phyloP scores from a whole-genome alignment of 2,329 filamentous ascomycete genomes.

The Colletotrichum magnum region DNA sequence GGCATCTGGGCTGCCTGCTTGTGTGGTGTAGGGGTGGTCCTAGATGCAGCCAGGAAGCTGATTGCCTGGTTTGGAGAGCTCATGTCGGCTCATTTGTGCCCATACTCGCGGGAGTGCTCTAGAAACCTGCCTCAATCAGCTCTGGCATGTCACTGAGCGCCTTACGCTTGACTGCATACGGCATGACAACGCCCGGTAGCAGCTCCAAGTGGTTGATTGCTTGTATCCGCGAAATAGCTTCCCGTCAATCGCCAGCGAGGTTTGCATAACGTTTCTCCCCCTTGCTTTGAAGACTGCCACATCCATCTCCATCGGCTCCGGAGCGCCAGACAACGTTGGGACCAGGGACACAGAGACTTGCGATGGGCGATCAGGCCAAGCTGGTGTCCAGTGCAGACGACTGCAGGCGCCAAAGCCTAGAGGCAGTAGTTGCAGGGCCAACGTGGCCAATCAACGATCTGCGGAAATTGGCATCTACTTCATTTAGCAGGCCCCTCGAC shows the following conservation, averaged over 20 bases:
- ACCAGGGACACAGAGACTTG: constrained; percentile 16
- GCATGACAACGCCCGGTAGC: background rate
- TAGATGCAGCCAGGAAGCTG: constrained; percentile 30
- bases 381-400: constrained; percentile 18
- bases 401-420: constrained; percentile 16
- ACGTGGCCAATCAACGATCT: constrained; percentile 36
- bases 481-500: constrained; percentile 22
- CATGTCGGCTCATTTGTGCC: constrained; percentile 30
- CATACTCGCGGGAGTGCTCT: constrained; percentile 33
- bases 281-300: constrained; percentile 32
- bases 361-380: constrained; percentile 13
- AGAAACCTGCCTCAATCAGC: constrained; percentile 41
- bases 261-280: constrained; percentile 32
- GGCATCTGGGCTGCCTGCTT: constrained; percentile 14
- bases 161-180: constrained; percentile 14
- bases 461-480: constrained; percentile 38
- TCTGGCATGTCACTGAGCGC: constrained; percentile 36
- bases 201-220: background rate
- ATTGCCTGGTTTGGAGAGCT: constrained; percentile 41
- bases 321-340: background rate
- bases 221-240: background rate
- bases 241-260: constrained; percentile 39
- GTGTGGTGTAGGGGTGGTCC: constrained; percentile 39
- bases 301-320: constrained; percentile 42
- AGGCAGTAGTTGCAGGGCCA: constrained; percentile 16